phyloP scores from a whole-genome alignment of 495 filamentous ascomycete species.

The Parmelia sp. region DNA sequence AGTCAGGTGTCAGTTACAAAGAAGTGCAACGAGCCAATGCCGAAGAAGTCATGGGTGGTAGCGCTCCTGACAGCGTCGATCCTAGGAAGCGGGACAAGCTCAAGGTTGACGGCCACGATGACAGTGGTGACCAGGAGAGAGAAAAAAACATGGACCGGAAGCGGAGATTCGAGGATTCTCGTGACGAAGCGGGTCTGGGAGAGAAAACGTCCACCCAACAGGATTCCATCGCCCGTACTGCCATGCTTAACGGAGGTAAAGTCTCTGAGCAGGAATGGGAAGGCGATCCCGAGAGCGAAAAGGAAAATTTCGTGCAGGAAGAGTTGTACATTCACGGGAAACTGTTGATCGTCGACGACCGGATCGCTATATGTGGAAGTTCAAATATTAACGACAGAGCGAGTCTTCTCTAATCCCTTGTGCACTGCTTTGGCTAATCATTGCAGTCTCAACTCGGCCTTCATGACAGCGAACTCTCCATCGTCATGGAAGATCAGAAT shows the following conservation, averaged over 20 bases:
- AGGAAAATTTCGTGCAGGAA: conserved; percentile 85
- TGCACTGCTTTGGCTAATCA: conserved; percentile 19
- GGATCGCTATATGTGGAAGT: conserved; percentile 73
- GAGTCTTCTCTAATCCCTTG: conserved; percentile 24
- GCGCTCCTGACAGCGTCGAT: conserved; percentile 55
- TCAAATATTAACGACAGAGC: conserved; percentile 89
- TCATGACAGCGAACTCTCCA: conserved; percentile 87
- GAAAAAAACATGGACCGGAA: conserved; percentile 47
- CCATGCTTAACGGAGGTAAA: conserved; percentile 64
- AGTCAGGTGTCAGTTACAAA: conserved; percentile 73
- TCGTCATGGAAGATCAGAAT: conserved; percentile 83
- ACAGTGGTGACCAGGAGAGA: conserved; percentile 35
- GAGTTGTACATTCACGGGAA: conserved; percentile 93
- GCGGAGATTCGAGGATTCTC: conserved; percentile 56
- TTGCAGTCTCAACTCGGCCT: conserved; percentile 69
- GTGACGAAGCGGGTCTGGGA: conserved; percentile 39
- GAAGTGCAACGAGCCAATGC: conserved; percentile 81
- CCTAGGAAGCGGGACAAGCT: neutral
- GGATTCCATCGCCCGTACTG: conserved; percentile 71
- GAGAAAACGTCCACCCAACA: conserved; percentile 42
- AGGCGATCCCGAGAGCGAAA: conserved; percentile 63
- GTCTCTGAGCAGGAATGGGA: conserved; percentile 69
- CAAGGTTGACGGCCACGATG: conserved; percentile 36
- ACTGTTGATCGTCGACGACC: conserved; percentile 78
- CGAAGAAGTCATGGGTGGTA: conserved; percentile 74